Evolutionary conservation across 306 rosid genomes (phyloP), one percentile per base, ranked within the genome.

Genomic region (Datisca glomerata): DNA sequence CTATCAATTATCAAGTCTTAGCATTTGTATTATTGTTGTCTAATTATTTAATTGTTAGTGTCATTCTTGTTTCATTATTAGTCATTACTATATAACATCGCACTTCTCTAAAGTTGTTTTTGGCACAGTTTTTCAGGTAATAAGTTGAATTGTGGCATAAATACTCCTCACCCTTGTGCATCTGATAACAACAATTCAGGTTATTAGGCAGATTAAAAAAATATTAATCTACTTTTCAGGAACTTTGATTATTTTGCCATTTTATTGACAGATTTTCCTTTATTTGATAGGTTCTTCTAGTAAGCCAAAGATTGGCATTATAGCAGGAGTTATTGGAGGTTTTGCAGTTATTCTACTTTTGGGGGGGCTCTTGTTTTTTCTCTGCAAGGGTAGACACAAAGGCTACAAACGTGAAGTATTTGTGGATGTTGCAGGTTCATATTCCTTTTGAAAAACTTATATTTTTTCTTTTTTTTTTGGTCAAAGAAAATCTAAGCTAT

Each of bases 361-460:
- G 56, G 76, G 69, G 35, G 78, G 72, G 28, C 49, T 78, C 43
- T 59, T 80, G 20, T 70, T 67, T 64, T 69, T 74, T 46, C 45
- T 80, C 62, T 73, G 68, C 63, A 91, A 65, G 67, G 29, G 56
- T 46, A 78, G 69, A 59, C 74, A 73, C 65, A 75, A 60, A 64
- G 70, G 74, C 56, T 68, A 66, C 73, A 91, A 47, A 64, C 78
- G 67, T 18, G 98, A 91, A 68, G 71, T 84, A 51, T 84, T 51
- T 73, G 94, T 75, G n/a, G 98, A 91, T 57, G 96, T 91, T 71
- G 67, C 96, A 78, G 98, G 98, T 31, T 31, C n/a, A 14, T 31
- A n/a, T n/a, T n/a, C n/a, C n/a, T n/a, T n/a, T n/a, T n/a, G n/a
- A n/a, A n/a, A n/a, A n/a, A n/a, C n/a, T n/a, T n/a, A n/a, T n/a